Base-by-base conservation (phyloP, 1,284 basidiomycete species). In the Tilletia walkeri region DNA sequence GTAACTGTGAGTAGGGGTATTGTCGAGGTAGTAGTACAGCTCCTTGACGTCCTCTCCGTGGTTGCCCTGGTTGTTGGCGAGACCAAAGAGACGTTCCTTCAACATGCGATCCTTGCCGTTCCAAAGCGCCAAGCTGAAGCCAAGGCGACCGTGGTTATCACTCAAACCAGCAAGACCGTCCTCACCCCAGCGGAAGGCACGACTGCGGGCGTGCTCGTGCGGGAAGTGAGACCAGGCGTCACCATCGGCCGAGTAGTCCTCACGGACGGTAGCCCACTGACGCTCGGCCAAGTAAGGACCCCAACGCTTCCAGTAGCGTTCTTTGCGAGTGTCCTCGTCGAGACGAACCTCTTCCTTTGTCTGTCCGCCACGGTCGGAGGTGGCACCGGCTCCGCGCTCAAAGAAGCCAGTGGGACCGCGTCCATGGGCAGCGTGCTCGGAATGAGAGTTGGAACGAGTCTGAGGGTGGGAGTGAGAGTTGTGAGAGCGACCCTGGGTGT, bases 1-100 rank as follows among this genome's bases (percentile, higher is more conserved):
- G 88, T 98, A 99, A 41, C 93, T 95, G 84, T 99, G 95, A 0
- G 95, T 97, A 24, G 95, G 95, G 0, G 95, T 96, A 67, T 93
- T 96, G 85, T 98, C 95, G 76, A 99, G 89, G 85, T 99, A 98
- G 84, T 95, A 99, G 85, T 98, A 98, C 39, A 98, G 86, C 83
- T 99, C 95, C 86, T 98, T 98, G 86, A 95, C 93, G 84, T 99
- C 95, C 85, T 99, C 95, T 75, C 95, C 95, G 85, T 99, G 95
- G 84, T 99, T 99, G 54, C 86, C 87, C 86, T 99, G 91, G 84
- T 94, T 92, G 24, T 94, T 94, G 61, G 95, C 96, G 68, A 96
- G 90, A 76, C 88, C 95, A 81, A 95, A 99, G 72, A 97, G 86
- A 67, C 95, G 90, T 85, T 99, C 95, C 85, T 99, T 99, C 76